phyloP scores from a whole-genome alignment of 2,329 filamentous ascomycete species.

The Septoria linicola region DNA sequence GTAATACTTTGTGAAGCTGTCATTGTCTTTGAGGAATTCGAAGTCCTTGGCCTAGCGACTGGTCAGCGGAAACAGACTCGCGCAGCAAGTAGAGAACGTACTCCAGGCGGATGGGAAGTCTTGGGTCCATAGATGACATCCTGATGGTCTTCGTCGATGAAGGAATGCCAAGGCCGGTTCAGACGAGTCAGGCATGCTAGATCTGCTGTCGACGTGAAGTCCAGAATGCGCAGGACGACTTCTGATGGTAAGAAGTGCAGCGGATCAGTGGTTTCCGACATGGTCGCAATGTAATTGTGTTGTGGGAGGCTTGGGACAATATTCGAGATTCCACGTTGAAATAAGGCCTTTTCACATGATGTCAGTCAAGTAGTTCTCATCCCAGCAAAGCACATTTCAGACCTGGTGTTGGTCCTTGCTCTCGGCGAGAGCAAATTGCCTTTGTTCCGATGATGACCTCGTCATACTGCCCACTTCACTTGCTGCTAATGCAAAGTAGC shows the following conservation, averaged over 20 bases:
- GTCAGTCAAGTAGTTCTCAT: background rate
- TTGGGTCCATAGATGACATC: constrained; percentile 45
- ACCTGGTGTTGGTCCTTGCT: background rate
- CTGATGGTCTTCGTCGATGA: constrained; percentile 46
- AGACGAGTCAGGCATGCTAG: constrained; percentile 41
- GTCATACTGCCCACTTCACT: too few species aligned
- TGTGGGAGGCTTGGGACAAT: background rate
- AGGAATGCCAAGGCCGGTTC: constrained; percentile 43
- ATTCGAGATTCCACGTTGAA: background rate
- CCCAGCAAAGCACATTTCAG: background rate
- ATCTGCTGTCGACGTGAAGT: constrained; percentile 39
- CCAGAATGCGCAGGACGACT: constrained; percentile 43
- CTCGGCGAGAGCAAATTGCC: too few species aligned
- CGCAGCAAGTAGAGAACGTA: too few species aligned
- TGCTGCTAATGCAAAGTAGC: too few species aligned
- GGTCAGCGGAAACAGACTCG: too few species aligned
- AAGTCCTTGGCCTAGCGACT: constrained; percentile 32
- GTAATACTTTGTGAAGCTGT: constrained; percentile 39
- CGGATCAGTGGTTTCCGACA: constrained; percentile 25
- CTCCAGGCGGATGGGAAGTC: constrained; percentile 30
- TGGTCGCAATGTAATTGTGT: background rate
- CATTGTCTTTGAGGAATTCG: constrained; percentile 31
- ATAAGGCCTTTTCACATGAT: constrained; percentile 1
- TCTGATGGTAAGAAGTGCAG: constrained; percentile 41
- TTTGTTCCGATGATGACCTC: too few species aligned